Base-by-base conservation (phyloP, 2,329 filamentous ascomycete genomes). In the Anthostomella pinea region DNA sequence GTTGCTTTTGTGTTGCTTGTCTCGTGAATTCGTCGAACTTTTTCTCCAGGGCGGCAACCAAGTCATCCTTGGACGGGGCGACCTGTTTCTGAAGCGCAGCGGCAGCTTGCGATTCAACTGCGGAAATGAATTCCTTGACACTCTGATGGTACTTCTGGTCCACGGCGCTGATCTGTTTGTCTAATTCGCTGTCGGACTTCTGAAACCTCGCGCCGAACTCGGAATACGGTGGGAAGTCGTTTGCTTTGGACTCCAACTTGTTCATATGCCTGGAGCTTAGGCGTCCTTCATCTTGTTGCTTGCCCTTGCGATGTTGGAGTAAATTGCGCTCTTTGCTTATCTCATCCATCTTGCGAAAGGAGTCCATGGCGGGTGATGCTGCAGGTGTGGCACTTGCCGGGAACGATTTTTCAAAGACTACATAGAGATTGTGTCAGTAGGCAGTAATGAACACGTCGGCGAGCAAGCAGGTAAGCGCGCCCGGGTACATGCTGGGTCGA, bases 181-280 rank as follows among this genome's bases (percentile, higher is more conserved):
- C 39, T 2, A 58, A 19, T 4, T 49, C 38, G 1, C 39, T 42
- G 19, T 54, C 29, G 2, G 21, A 30, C 23, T 38, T 22, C 6
- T 35, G 31, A n/a, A 51, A 49, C 18, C 41, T 47, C 13, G 32
- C 39, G n/a, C 38, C 29, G 17, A 52, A 39, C 8, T 48, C 53
- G 9, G 39, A 20, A 35, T 43, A 54, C 5, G 52, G 48, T 1
- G 52, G 43, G 25, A 45, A 56, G 22, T 41, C 36, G 11, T 41
- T 18, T 8, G 44, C 45, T 38, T 51, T 53, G 13, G 30, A 26
- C 1, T 14, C 8, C 4, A 44, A 31, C 22, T 52, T 53, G 3
- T 39, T n/a, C n/a, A n/a, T n/a, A n/a, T n/a, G n/a, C n/a, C n/a
- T n/a, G n/a, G n/a, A n/a, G n/a, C 46, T 41, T 17, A 21, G 37